Conservation (phyloP, 805 yeast genomes). For the Candida ponderosae region DNA sequence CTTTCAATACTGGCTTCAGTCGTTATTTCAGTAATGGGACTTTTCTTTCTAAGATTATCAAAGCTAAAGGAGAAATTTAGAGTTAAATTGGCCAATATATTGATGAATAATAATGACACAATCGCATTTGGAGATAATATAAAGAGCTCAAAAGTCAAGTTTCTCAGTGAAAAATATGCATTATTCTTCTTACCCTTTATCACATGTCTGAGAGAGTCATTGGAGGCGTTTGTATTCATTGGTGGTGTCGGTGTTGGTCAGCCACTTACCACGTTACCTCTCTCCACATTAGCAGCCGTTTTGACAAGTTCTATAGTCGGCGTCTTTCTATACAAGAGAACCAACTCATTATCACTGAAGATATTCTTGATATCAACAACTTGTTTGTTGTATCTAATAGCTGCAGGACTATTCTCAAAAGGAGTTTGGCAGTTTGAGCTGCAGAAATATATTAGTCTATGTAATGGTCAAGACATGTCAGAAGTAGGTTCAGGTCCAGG, state of each 20-base stretch:
- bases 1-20: constrained; percentile 72
- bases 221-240: constrained; percentile 85
- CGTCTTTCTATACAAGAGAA: constrained; percentile 60
- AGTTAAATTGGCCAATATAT: constrained; percentile 41
- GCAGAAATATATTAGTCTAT: constrained; percentile 62
- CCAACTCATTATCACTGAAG: constrained; percentile 69
- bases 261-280: constrained; percentile 56
- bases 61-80: constrained; percentile 80
- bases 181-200: constrained; percentile 74
- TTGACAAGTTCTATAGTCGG: constrained; percentile 59
- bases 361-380: constrained; percentile 69
- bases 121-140: constrained; percentile 18
- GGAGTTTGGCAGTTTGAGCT: constrained; percentile 90
- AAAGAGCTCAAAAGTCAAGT: constrained; percentile 18
- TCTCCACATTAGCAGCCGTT: constrained; percentile 55
- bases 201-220: constrained; percentile 82
- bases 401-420: constrained; percentile 79
- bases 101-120: constrained; percentile 17
- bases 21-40: constrained; percentile 81
- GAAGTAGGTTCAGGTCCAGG: constrained; percentile 94
- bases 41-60: constrained; percentile 73
- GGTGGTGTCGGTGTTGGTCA: constrained; percentile 83
- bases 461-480: constrained; percentile 77
- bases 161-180: constrained; percentile 52
- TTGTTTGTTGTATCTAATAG: constrained; percentile 73